Base-by-base conservation (phyloP, 139 green algal genomes). In the Zygnema cylindricum region DNA sequence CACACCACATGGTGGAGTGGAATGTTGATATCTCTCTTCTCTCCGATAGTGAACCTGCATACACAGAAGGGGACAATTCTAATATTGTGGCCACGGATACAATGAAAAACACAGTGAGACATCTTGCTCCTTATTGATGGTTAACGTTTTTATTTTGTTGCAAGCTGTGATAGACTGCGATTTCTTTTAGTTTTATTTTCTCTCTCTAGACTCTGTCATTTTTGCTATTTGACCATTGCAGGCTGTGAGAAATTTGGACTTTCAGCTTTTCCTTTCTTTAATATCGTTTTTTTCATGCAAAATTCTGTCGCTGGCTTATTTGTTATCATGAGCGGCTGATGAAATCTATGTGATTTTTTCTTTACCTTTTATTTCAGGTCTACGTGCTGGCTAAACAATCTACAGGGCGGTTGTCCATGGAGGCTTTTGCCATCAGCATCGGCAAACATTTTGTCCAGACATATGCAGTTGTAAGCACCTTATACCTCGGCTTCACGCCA, bases 401-500 rank as follows among this genome's bases (percentile, higher is more conserved):
- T 39, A 55, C 75, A 23, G 40, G 43, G 39, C 30, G 35, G 39
- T 96, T 94, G 91, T 93, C 91, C 0, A 77, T 94, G 0, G 97
- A 99, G 91, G 93, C 98, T 89, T 99, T 95, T 84, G 97, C 93
- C 0, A 91, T 97, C 25, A 93, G 93, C 0, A 92, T 99, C 40
- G 97, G 93, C 0, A 90, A 93, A 69, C 95, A 98, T 73, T 98
- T 99, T 85, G 92, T 98, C 22, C 69, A 88, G 23, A 95, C 91
- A 7, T 99, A 99, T 76, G 89, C 93, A 23, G 75, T 89, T 41
- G 85, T 89, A 0, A 77, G 85, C 0, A 30, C 35, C 69, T 2
- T 82, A n/a, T n/a, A 69, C 3, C 82, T 41, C 2, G 32, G n/a
- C n/a, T n/a, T n/a, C n/a, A n/a, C n/a, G n/a, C n/a, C n/a, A n/a